These are phyloP conservation scores for Dichomitus squalens DNA, from an alignment of 1,284 basidiomycete species.

Conservation along the genomic window DNA sequence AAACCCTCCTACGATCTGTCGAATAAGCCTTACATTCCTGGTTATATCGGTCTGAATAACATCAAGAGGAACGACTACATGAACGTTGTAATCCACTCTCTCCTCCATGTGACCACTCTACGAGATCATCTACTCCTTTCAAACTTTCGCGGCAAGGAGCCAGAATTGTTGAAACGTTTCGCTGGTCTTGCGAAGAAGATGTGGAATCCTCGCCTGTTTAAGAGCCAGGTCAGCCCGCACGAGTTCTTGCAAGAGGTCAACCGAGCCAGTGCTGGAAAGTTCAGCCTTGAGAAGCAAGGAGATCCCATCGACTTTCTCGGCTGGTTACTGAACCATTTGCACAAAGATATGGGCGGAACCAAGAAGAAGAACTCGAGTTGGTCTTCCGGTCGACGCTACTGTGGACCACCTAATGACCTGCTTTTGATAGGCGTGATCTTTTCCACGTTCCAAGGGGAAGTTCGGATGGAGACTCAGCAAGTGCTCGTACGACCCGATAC, in stretches of 20 bases:
- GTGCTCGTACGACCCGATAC: conserved; percentile 83
- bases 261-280: conserved; percentile 85
- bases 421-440: conserved; percentile 78
- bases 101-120: conserved; percentile 89
- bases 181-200: conserved; percentile 87
- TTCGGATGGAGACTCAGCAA: conserved; percentile 93
- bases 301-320: conserved; percentile 97
- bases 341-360: conserved; percentile 88
- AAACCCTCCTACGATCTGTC: conserved; percentile 84
- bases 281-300: conserved; percentile 90
- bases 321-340: conserved; percentile 94
- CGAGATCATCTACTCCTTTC: conserved; percentile 87
- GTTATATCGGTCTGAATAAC: conserved; percentile 96
- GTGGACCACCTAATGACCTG: neutral
- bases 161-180: conserved; percentile 90
- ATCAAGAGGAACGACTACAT: conserved; percentile 97
- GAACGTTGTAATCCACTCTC: conserved; percentile 94
- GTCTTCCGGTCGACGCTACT: conserved; percentile 29
- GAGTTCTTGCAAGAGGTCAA: conserved; percentile 98
- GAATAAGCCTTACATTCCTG: conserved; percentile 84
- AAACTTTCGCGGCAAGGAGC: conserved; percentile 67
- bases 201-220: conserved; percentile 96
- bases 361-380: conserved; percentile 86
- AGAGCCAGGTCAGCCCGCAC: conserved; percentile 97
- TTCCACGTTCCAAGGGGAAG: conserved; percentile 91